phyloP scores from a whole-genome alignment of 1,284 basidiomycete species.

The Apiotrichum gamsii region DNA sequence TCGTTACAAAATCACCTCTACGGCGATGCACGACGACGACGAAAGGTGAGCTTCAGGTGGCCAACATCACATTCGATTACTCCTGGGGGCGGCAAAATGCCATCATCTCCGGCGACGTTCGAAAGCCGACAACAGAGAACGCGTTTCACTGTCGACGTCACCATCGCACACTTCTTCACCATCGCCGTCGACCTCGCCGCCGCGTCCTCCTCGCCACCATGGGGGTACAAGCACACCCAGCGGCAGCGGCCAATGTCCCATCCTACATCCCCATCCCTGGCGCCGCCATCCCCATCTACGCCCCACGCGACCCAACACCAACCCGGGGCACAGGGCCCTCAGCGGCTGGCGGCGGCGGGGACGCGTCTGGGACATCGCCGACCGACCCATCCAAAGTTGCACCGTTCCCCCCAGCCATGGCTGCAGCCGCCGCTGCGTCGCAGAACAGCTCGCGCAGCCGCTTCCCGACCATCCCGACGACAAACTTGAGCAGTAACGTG shows the following conservation, averaged over 20 bases:
- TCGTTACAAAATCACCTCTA: no score
- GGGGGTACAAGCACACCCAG: no score
- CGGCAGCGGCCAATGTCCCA: constrained; percentile 7
- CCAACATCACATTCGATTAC: no score
- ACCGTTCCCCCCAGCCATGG: constrained; percentile 11
- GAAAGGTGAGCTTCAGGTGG: no score
- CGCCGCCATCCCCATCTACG: constrained; percentile 11
- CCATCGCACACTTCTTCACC: neutral
- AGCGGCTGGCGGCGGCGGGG: neutral
- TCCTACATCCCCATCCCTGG: constrained; percentile 19
- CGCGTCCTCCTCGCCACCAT: no score
- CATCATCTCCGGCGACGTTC: no score
- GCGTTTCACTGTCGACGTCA: constrained; percentile 5
- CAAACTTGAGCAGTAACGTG: constrained; percentile 34
- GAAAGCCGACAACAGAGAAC: no score
- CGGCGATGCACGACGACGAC: no score
- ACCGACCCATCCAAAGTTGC: no score
- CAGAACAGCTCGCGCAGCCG: constrained; percentile 7
- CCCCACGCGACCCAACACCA: neutral
- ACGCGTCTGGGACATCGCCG: neutral
- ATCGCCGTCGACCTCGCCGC: neutral
- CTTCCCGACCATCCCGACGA: constrained; percentile 19
- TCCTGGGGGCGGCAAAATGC: no score
- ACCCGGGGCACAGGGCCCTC: neutral
- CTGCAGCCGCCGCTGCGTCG: constrained; percentile 1